phyloP scores from a whole-genome alignment of 2,329 filamentous ascomycete genomes.

The Bipolaris victoriae region DNA sequence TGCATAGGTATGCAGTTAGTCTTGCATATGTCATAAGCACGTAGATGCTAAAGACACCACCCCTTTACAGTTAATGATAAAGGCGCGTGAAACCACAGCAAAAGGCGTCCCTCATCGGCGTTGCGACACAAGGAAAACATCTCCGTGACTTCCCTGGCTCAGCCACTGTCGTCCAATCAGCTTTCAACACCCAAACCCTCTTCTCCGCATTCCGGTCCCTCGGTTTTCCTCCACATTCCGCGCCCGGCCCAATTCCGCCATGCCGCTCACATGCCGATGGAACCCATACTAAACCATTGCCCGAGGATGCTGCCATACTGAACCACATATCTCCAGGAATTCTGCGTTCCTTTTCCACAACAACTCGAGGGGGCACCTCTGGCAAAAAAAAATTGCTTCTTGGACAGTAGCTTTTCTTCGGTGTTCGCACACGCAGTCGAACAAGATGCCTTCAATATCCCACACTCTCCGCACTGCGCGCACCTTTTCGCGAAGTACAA shows the following conservation, averaged over 20 bases:
- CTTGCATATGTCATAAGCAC: too few species aligned
- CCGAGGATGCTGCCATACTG: conserved; percentile 15
- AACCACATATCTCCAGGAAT: neutral
- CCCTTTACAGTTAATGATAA: too few species aligned
- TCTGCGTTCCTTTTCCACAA: neutral
- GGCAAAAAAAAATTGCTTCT: neutral
- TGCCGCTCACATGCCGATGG: conserved; percentile 18
- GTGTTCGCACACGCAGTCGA: neutral
- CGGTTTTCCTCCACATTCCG: conserved; percentile 24
- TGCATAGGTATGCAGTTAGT: too few species aligned
- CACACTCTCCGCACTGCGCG: conserved; percentile 43
- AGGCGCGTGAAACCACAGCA: too few species aligned
- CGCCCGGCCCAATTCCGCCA: conserved; percentile 16
- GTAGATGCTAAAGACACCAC: too few species aligned
- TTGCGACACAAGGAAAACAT: conserved; percentile 13
- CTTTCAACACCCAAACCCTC: conserved; percentile 10
- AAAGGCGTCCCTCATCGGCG: neutral
- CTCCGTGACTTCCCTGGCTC: conserved; percentile 19
- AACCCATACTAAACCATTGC: conserved; percentile 20
- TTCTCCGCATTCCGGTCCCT: conserved; percentile 17
- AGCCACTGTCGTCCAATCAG: conserved; percentile 19
- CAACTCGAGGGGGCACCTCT: neutral
- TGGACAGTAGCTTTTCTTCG: neutral
- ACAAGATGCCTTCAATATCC: conserved; percentile 46
- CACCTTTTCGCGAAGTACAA: conserved; percentile 42